Base-by-base conservation (phyloP, 306 rosid genomes). In the Carpinus viminea region DNA sequence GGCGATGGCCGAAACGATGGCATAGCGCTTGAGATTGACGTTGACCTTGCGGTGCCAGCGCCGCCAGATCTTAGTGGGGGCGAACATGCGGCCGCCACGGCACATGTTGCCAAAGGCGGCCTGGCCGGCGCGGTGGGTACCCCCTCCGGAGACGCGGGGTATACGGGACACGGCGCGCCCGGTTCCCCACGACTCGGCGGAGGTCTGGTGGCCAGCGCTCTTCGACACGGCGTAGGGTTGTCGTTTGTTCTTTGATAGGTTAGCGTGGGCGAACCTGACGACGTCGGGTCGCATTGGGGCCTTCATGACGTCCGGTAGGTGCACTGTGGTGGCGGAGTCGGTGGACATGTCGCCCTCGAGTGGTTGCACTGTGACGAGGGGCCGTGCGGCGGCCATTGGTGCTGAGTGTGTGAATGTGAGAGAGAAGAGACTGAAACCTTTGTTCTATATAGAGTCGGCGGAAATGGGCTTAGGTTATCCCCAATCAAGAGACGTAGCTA, bases 1-100 rank as follows among this genome's bases (percentile, higher is more conserved):
- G 0, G 98, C 92, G 12, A 93, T 93, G 13, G 98, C 98, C 0
- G 97, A 91, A 15, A 88, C 97, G 0, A 93, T 74, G 6, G 97
- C 98, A 62, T 88, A 90, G 0, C 98, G 77, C 81, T 91, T 93
- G 85, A 91, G 95, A 56, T 91, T 93, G 4, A 93, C 97, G 31
- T 91, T 91, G 79, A 93, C 86, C 85, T 84, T 91, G 0, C 97
- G 82, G 82, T 93, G 98, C 98, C 98, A 93, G 16, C 91, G 90
- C 43, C 98, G 95, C 98, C 98, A 91, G 91, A 93, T 93, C 91
- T 85, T 90, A 18, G 98, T 93, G 0, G 98, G 98, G 6, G 98
- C 98, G 36, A 93, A 90, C 98, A 93, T 93, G 38, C 97, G 89
- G 0, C 97, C 97, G 0, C 98, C 98, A 0, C 98, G 95, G 66